Base-by-base conservation (phyloP, 176 grass and related monocot species). In the Hyparrhenia diplandra region DNA sequence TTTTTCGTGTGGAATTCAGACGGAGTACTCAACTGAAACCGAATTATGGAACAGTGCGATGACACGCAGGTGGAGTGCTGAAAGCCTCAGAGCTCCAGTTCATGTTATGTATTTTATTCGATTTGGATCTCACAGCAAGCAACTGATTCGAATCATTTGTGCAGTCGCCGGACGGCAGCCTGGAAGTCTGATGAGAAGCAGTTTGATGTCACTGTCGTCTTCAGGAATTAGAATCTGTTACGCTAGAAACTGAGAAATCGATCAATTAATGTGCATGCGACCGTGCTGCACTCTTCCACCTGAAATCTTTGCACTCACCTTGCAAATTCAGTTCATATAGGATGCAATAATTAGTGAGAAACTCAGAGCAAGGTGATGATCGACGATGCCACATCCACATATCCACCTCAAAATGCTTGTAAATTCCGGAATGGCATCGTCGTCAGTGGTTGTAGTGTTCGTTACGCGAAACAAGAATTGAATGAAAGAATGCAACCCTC, bases 381-480 rank as follows among this genome's bases (percentile, higher is more conserved):
- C 39, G 9, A 41, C 39, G 39, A 41, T 41, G 39, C 9, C 39
- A 32, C 67, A 27, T 43, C 67, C 67, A 70, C n/a, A 57, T n/a
- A n/a, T 57, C 52, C 52, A 57, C 52, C 54, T 25, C 1, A 59
- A 25, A 59, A 12, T 12, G 23, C n/a, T 11, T 59, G 9, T 59
- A 13, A 59, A 59, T 59, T 59, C 55, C 55, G n/a, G 55, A 1
- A 41, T 79, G 37, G n/a, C n/a, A n/a, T n/a, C n/a, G n/a, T n/a
- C n/a, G n/a, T n/a, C n/a, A 63, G 75, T n/a, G n/a, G n/a, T 18
- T 59, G 54, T 28, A 76, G 54, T 64, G 42, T 57, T 55, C 52
- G 1, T 20, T 47, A 89, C 70, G 70, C 76, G 31, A 88, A 11
- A 37, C 24, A 35, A 42, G 70, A 89, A 75, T 63, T 85, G 0